Evolutionary conservation across 495 filamentous ascomycete genomes (phyloP).

Genomic region (Aspergillus biplanus): DNA sequence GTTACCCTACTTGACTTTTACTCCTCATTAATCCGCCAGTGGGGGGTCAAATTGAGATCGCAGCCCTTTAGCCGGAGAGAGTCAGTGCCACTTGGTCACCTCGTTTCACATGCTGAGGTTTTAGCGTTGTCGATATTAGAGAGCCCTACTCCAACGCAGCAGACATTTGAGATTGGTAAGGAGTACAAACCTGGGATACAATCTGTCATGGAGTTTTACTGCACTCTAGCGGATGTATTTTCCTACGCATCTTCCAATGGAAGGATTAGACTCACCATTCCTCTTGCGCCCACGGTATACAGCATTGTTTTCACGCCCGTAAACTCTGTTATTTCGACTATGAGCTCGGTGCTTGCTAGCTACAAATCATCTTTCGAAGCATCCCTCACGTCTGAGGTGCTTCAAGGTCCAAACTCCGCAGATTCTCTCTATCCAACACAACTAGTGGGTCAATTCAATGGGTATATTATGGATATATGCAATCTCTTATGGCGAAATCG

Average conservation of each 20-base stretch:
- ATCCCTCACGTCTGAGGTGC: constrained; percentile 50
- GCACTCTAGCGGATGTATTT: constrained; percentile 57
- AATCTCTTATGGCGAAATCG: constrained; percentile 83
- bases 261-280: constrained; percentile 65
- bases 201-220: constrained; percentile 71
- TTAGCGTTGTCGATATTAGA: constrained; percentile 66
- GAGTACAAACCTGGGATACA: constrained; percentile 30
- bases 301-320: constrained; percentile 66
- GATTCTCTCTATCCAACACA: constrained; percentile 54
- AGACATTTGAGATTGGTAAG: constrained; percentile 15
- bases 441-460: constrained; percentile 72
- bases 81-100: constrained; percentile 43
- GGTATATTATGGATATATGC: constrained; percentile 86
- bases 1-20: constrained; percentile 69
- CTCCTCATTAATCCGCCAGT: constrained; percentile 68
- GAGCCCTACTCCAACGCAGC: constrained; percentile 36
- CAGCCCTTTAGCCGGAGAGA: constrained; percentile 33
- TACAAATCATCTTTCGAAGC: constrained; percentile 79
- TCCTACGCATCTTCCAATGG: constrained; percentile 53
- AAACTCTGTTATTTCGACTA: constrained; percentile 65
- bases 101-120: constrained; percentile 62
- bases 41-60: constrained; percentile 55
- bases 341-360: constrained; percentile 65
- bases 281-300: constrained; percentile 71
- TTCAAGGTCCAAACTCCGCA: constrained; percentile 36